Evolutionary conservation across 2,329 filamentous ascomycete species (phyloP).

Genomic region (Fusarium sp.): DNA sequence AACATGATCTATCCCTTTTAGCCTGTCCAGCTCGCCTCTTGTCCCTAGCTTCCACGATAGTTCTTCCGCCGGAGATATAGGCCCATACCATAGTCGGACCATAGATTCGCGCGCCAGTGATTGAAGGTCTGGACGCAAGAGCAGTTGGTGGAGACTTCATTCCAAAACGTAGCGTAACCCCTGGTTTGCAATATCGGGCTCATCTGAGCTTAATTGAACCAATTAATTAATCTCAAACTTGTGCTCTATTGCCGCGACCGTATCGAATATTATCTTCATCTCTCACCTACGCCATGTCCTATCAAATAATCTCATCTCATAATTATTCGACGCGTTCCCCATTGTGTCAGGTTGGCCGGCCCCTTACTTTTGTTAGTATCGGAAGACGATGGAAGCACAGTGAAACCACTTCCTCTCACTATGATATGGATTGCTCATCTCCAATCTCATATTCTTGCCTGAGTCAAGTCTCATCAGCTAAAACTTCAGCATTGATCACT

Average conservation of each 20-base stretch:
- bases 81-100: constrained; percentile 12
- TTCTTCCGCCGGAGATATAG: constrained; percentile 14
- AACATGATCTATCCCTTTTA: background rate
- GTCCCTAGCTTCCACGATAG: constrained; percentile 5
- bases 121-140: background rate
- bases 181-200: constrained; percentile 20
- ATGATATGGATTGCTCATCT: background rate
- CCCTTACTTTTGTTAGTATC: background rate
- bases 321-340: background rate
- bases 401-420: background rate
- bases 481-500: constrained; percentile 54
- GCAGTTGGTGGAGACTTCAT: constrained; percentile 8
- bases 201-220: constrained; percentile 31
- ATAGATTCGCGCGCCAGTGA: constrained; percentile 10
- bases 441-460: background rate
- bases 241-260: background rate
- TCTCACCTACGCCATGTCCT: background rate
- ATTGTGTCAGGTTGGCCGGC: constrained; percentile 8
- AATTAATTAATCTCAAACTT: constrained; percentile 31
- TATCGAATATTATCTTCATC: constrained; percentile 1
- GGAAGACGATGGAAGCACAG: constrained; percentile 17
- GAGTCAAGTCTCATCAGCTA: constrained; percentile 13
- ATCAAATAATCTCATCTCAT: constrained; percentile 20
- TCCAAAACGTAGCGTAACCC: constrained; percentile 21
- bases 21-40: constrained; percentile 12